Base-by-base conservation (phyloP, 1,284 basidiomycete species). In the Cryptococcus amylolentus region DNA sequence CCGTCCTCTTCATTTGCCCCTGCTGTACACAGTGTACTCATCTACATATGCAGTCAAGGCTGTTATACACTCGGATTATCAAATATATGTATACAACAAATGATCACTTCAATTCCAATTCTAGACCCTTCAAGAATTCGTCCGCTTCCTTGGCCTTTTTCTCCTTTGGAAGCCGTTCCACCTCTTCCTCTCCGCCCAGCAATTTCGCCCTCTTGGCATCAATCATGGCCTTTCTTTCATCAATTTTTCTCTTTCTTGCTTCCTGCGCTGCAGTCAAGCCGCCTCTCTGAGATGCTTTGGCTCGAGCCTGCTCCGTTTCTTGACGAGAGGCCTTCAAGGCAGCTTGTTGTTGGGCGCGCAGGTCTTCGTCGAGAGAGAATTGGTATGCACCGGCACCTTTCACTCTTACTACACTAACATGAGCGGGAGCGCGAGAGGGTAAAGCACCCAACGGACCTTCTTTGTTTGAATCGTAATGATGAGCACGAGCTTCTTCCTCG, bases 371-470 rank as follows among this genome's bases (percentile, higher is more conserved):
- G 1, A 75, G 81, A 3, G 89, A 88, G 73, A 98, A 94, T 67
- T 88, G 85, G 72, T 94, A 95, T 77, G 88, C 90, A 0, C 84
- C 93, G 0, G 93, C 92, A 37, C 89, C 94, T 67, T 87, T 87
- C n/a, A 87, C 84, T 8, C 94, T 87, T 10, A 78, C 76, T 76
- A 50, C 18, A 53, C 35, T 35, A 18, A 12, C 20, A 40, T 41
- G 16, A 4, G 10, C 27, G 10, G 10, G 28, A 9, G n/a, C 14
- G 45, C 20, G 18, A 18, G 10, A 45, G 20, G 26, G 14, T 20
- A 14, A 7, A 39, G 41, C 43, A 7, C 16, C 9, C 7, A 14
- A 65, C 70, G n/a, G 23, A 76, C 88, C 84, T 74, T 98, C 94
- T 51, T 79, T 80, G 0, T 83, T 81, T 0, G 90, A 82, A 72